phyloP scores from a whole-genome alignment of 495 filamentous ascomycete genomes.

The Talaromyces proteolyticus region DNA sequence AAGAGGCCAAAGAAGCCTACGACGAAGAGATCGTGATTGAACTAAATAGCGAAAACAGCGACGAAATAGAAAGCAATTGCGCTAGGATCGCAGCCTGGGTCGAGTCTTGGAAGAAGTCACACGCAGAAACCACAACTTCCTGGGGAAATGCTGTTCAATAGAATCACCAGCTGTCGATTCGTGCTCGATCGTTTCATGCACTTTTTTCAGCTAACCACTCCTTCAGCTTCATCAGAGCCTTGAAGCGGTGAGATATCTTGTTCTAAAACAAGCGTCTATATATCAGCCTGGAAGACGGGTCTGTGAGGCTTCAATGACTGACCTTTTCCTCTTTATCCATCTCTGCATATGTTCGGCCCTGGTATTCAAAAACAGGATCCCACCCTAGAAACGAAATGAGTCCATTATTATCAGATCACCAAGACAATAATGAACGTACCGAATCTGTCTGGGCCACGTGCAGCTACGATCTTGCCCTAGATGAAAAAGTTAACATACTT shows the following conservation, averaged over 20 bases:
- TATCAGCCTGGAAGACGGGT: slow-evolving; percentile 3
- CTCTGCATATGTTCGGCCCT: slow-evolving; percentile 93
- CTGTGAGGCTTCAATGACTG: slow-evolving; percentile 8
- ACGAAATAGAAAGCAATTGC: slow-evolving; percentile 83
- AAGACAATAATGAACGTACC: slow-evolving; percentile 47
- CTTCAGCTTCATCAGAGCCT: slow-evolving; percentile 79
- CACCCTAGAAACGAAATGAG: slow-evolving; percentile 54
- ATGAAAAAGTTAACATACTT: neutral
- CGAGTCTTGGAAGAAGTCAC: slow-evolving; percentile 69
- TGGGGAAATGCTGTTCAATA: too few species aligned
- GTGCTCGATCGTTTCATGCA: neutral
- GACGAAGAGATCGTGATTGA: slow-evolving; percentile 88
- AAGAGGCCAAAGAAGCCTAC: slow-evolving; percentile 85
- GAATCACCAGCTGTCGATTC: neutral
- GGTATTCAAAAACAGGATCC: slow-evolving; percentile 95
- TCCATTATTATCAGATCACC: neutral
- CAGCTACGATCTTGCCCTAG: slow-evolving; percentile 39
- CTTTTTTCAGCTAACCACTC: slow-evolving; percentile 61
- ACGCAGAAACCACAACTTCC: slow-evolving; percentile 7
- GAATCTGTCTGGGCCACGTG: slow-evolving; percentile 67
- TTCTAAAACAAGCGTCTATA: slow-evolving; percentile 43
- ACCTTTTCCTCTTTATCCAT: slow-evolving; percentile 86
- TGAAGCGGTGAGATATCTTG: slow-evolving; percentile 81
- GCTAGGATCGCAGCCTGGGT: slow-evolving; percentile 80
- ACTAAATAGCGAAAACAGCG: slow-evolving; percentile 70